A percentile compares a stretch with the other conserved stretches of the same genome.
phyloP scores from a whole-genome alignment of 2,329 filamentous ascomycete genomes.

The Pyrenochaeta sp. region DNA sequence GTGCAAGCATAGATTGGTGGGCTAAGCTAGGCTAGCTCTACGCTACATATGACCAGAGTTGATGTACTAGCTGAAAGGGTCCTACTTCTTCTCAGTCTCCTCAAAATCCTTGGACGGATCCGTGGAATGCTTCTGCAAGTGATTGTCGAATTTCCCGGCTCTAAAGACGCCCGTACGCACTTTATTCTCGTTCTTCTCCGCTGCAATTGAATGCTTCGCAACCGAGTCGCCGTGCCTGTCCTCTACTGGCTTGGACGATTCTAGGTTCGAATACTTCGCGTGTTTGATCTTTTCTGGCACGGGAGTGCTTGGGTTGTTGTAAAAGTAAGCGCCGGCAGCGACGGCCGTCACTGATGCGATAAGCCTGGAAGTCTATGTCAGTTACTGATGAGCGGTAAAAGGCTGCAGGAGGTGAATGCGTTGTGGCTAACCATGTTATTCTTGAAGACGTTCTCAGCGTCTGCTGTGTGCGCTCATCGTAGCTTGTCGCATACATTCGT shows the following conservation, averaged over 20 bases:
- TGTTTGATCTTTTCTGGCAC: neutral
- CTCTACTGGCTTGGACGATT: conserved; percentile 30
- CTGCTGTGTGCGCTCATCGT: neutral
- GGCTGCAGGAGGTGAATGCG: neutral
- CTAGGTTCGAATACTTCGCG: neutral
- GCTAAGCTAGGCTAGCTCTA: neutral
- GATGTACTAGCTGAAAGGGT: neutral
- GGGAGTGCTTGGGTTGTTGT: neutral
- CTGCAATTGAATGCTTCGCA: conserved; percentile 33
- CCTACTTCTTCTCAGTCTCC: conserved; percentile 21
- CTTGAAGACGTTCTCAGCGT: neutral
- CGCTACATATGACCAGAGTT: neutral
- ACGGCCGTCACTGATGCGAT: neutral
- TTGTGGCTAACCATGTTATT: neutral
- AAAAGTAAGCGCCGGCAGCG: neutral
- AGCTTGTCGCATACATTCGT: neutral
- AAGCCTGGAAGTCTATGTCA: neutral
- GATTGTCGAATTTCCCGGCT: conserved; percentile 36
- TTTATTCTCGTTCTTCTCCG: conserved; percentile 35
- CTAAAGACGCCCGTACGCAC: conserved; percentile 33
- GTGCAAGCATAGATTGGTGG: neutral
- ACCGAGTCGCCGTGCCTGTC: conserved; percentile 35
- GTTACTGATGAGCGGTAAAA: neutral
- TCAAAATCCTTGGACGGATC: conserved; percentile 35
- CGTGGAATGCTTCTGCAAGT: conserved; percentile 26